A percentile compares a stretch with the other conserved stretches of the same genome.
phyloP scores from a whole-genome alignment of 352 stramenopile genomes.

The Pilasporangium apinafurcum region DNA sequence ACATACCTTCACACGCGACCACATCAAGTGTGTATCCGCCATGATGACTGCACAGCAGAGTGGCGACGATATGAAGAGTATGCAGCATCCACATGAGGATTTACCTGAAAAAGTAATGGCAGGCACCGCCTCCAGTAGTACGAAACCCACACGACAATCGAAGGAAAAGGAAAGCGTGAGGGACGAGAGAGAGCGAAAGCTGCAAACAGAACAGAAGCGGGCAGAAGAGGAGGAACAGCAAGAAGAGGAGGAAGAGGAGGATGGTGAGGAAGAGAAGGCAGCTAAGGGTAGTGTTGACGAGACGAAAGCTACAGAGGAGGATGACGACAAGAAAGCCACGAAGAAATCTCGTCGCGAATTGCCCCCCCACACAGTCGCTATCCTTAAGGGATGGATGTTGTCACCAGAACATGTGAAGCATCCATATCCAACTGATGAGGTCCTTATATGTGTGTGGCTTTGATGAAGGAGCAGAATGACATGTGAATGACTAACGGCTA shows the following conservation, averaged over 20 bases:
- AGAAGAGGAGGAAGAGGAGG: constrained; percentile 12
- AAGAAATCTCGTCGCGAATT: constrained; percentile 82
- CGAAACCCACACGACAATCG: not conserved
- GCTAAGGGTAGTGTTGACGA: constrained; percentile 5
- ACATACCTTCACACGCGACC: no score
- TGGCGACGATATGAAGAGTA: constrained; percentile 33
- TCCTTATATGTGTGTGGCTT: constrained; percentile 5
- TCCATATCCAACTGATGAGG: constrained; percentile 85
- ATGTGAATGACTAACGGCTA: not conserved
- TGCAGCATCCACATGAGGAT: no score
- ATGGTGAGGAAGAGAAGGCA: constrained; percentile 10
- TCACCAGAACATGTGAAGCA: constrained; percentile 86
- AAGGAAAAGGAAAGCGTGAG: constrained; percentile 4
- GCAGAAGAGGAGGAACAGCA: constrained; percentile 7
- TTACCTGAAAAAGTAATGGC: constrained; percentile 15
- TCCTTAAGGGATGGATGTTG: constrained; percentile 87
- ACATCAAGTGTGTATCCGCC: not conserved
- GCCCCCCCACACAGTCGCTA: constrained; percentile 76
- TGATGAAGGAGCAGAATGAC: no score
- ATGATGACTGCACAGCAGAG: constrained; percentile 65
- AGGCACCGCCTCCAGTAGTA: constrained; percentile 4
- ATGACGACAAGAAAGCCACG: constrained; percentile 35
- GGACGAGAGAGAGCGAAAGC: constrained; percentile 19
- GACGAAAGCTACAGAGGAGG: constrained; percentile 15
- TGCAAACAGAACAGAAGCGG: constrained; percentile 11